Base-by-base conservation (phyloP, 2,329 filamentous ascomycete species). In the Cytospora piceae region DNA sequence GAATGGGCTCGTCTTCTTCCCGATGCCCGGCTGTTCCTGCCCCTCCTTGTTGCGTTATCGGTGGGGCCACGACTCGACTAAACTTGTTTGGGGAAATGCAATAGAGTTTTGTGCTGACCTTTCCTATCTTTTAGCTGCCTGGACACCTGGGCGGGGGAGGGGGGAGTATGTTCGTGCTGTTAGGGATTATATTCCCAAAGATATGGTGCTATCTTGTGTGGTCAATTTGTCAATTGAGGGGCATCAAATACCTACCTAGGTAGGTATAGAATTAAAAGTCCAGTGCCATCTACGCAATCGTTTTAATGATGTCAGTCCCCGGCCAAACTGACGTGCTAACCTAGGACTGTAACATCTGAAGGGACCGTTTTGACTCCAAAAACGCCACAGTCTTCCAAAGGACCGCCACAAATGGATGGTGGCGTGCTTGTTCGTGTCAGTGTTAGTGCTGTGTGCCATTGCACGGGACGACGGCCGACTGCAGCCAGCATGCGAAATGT, bases 291-390 rank as follows among this genome's bases (percentile, higher is more conserved):
- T 42, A 42, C 39, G 20, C 49, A n/a, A 34, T 56, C 37, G 37
- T 29, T 20, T n/a, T n/a, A n/a, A 63, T 63, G 53, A 63, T 63
- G 60, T 63, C 39, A 63, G 53, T 32, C 22, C 29, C 17, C 22
- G 24, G 52, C 60, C 24, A 55, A 53, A 49, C 31, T 63, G 53
- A 63, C 53, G 53, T 63, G 53, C 42, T 20, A 15, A 51, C 27
- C 5, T 29, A n/a, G n/a, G n/a, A 29, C 27, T 5, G 27, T 52
- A 37, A 49, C 46, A 49, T 12, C 46, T 49, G 9, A 24, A 7
- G 20, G 39, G 11, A 12, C 46, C 22, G n/a, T 7, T 46, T 9
- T n/a, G 3, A n/a, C n/a, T 11, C n/a, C 20, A n/a, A 24, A 22
- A 24, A 22, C 46, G 22, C 46, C n/a, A 22, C 22, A 49, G 6